These are phyloP conservation scores for Arxiozyma bovina DNA, from an alignment of 1,139 yeast species.

Conservation along the genomic window DNA sequence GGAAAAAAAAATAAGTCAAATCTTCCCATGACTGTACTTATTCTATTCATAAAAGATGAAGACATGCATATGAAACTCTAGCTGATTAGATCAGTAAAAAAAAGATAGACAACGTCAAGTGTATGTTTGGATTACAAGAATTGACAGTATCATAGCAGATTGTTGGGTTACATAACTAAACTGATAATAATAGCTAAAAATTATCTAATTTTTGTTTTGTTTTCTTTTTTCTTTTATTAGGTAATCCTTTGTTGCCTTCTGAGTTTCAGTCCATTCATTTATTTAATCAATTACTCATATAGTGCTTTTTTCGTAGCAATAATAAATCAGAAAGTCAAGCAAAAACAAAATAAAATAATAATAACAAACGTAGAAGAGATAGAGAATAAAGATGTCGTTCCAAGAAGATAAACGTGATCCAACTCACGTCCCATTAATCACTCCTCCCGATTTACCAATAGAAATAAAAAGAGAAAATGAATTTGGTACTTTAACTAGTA, in stretches of 20 bases:
- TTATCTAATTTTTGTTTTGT: neutral
- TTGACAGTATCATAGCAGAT: neutral
- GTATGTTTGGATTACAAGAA: no score
- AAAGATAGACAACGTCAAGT: neutral
- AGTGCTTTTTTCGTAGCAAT: neutral
- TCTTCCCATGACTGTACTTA: no score
- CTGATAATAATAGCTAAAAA: neutral
- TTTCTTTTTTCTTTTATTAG: no score
- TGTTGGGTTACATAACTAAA: neutral
- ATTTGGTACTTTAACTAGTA: slow-evolving; percentile 51
- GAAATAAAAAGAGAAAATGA: slow-evolving; percentile 54
- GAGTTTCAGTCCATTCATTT: neutral
- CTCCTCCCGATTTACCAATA: slow-evolving; percentile 32
- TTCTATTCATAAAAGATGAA: no score
- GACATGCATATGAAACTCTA: no score
- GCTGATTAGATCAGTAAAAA: neutral
- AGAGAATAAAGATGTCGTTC: slow-evolving; percentile 1
- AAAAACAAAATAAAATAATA: no score
- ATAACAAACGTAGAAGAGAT: no score
- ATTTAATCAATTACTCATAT: neutral
- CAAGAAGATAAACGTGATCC: slow-evolving; percentile 7
- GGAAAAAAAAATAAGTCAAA: neutral
- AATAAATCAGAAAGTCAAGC: no score
- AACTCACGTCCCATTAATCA: slow-evolving; percentile 28
- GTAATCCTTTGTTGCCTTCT: no score